phyloP scores from a whole-genome alignment of 257 asterid species.

The Solanum rostratum region DNA sequence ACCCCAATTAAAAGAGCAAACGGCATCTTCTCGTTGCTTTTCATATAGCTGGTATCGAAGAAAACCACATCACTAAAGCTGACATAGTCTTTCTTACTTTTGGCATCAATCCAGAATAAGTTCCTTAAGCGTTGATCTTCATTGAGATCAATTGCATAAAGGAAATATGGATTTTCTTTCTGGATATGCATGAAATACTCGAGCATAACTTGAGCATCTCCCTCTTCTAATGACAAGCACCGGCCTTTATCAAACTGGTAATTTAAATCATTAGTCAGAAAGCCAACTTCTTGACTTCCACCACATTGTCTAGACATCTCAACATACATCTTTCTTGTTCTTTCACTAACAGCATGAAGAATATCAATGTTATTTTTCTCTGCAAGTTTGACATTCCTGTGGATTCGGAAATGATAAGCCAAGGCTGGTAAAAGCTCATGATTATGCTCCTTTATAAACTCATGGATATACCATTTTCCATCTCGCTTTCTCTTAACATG shows the following conservation, averaged over 20 bases:
- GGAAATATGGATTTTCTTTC: slow-evolving; percentile 64
- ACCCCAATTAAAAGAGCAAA: slow-evolving; percentile 75
- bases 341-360: slow-evolving; percentile 85
- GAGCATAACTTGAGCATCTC: slow-evolving; percentile 72
- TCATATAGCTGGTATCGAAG: slow-evolving; percentile 64
- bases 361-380: slow-evolving; percentile 89
- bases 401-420: slow-evolving; percentile 91
- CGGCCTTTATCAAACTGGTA: slow-evolving; percentile 51
- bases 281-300: slow-evolving; percentile 22
- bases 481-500: slow-evolving; percentile 85
- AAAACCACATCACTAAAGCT: slow-evolving; percentile 70
- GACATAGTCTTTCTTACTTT: slow-evolving; percentile 66
- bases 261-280: slow-evolving; percentile 33
- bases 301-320: slow-evolving; percentile 84
- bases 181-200: slow-evolving; percentile 76
- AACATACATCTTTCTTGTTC: slow-evolving; percentile 91
- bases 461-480: slow-evolving; percentile 92
- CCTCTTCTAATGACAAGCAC: slow-evolving; percentile 67
- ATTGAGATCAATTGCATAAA: slow-evolving; percentile 75
- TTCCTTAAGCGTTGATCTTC: slow-evolving; percentile 83
- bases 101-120: slow-evolving; percentile 92
- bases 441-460: slow-evolving; percentile 81
- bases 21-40: slow-evolving; percentile 77
- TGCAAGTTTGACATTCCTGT: slow-evolving; percentile 72
- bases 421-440: slow-evolving; percentile 95